These are phyloP conservation scores for Dioscorea alata DNA, from an alignment of 106 monocot genomes.

Conservation along the genomic window DNA sequence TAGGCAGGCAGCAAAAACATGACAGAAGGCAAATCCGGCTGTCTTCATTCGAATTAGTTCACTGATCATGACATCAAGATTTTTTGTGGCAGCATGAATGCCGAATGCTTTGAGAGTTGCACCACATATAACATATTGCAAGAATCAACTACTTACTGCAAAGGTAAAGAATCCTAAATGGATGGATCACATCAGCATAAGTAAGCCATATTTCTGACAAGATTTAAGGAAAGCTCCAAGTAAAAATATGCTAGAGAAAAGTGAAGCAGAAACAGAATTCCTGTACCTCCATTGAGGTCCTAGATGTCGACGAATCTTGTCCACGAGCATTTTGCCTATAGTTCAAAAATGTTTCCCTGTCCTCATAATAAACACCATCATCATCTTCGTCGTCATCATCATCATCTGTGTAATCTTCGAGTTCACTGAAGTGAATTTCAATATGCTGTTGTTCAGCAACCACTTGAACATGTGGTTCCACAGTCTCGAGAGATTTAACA, in stretches of 20 bases:
- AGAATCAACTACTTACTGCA: neutral
- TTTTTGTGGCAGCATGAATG: neutral
- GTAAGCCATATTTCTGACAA: neutral
- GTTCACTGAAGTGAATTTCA: constrained; percentile 75
- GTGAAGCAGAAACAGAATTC: neutral
- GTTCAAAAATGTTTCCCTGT: constrained; percentile 66
- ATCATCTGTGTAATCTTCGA: constrained; percentile 66
- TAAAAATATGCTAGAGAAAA: neutral
- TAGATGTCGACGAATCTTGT: constrained; percentile 27
- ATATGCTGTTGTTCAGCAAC: constrained; percentile 78
- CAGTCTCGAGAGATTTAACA: constrained; percentile 58
- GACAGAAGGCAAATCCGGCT: no score
- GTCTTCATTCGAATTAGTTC: no score
- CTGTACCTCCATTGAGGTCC: constrained; percentile 68
- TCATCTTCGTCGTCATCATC: constrained; percentile 29
- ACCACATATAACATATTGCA: neutral
- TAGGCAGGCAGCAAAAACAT: no score
- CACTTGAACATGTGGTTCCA: constrained; percentile 77
- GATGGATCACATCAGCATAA: neutral
- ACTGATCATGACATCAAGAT: no score
- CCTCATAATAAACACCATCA: constrained; percentile 33
- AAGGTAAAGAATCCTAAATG: neutral
- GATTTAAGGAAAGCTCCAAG: neutral
- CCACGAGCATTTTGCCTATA: constrained; percentile 43
- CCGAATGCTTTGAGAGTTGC: neutral